Evolutionary conservation across 768 basidiomycete genomes (phyloP).

Genomic region (Termitomyces sp.): DNA sequence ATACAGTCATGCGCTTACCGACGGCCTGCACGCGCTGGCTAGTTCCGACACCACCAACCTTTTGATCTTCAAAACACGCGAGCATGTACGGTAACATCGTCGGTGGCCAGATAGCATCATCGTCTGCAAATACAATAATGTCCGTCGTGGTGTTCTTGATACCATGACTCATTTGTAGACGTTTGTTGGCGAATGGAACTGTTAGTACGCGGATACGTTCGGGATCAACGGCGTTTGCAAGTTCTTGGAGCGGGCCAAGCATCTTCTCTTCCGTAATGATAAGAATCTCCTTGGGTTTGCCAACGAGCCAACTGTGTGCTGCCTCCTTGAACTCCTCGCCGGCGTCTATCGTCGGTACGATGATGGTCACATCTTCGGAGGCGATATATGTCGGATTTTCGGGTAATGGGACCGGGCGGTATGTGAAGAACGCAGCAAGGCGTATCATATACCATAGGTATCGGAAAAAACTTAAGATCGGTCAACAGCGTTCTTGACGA

Average conservation of each 20-base stretch:
- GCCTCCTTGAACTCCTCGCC: slow-evolving; percentile 95
- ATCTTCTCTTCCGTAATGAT: slow-evolving; percentile 83
- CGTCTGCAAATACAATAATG: slow-evolving; percentile 92
- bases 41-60: slow-evolving; percentile 89
- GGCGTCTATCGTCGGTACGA: slow-evolving; percentile 94
- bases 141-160: slow-evolving; percentile 88
- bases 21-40: slow-evolving; percentile 83
- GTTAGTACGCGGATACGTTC: slow-evolving; percentile 81
- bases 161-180: slow-evolving; percentile 90
- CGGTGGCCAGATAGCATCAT: slow-evolving; percentile 94
- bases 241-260: slow-evolving; percentile 81
- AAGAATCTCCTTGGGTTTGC: slow-evolving; percentile 78
- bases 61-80: slow-evolving; percentile 93
- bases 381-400: slow-evolving; percentile 89
- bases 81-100: slow-evolving; percentile 85
- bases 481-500: slow-evolving; percentile 11
- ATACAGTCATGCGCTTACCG: slow-evolving; percentile 79
- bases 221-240: slow-evolving; percentile 85
- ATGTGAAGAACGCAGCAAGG: slow-evolving; percentile 68
- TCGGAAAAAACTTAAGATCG: slow-evolving; percentile 69
- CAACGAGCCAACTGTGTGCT: slow-evolving; percentile 87
- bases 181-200: slow-evolving; percentile 91
- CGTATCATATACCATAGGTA: slow-evolving; percentile 93
- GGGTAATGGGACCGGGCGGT: slow-evolving; percentile 86
- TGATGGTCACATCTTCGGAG: slow-evolving; percentile 91